phyloP scores from a whole-genome alignment of 257 asterid genomes.

The Nicotiana otophora region DNA sequence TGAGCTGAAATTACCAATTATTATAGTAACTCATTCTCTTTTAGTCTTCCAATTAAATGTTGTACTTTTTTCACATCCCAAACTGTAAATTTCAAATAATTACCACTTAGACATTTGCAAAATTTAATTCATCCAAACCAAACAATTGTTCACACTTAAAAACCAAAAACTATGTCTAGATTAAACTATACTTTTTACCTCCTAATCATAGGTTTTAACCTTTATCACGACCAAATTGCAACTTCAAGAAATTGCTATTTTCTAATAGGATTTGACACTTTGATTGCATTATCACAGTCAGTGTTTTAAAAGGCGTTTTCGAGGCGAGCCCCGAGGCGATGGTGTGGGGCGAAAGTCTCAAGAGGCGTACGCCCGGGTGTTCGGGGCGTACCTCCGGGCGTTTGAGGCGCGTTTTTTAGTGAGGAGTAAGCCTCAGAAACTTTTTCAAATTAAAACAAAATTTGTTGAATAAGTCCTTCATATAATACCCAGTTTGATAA shows the following conservation, averaged over 20 bases:
- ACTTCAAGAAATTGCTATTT: background rate
- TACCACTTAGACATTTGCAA: too few relatives aligned
- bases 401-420: too few relatives aligned
- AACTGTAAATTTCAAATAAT: too few relatives aligned
- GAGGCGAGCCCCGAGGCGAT: too few relatives aligned
- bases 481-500: too few relatives aligned
- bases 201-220: background rate
- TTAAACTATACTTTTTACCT: background rate
- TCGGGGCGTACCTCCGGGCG: too few relatives aligned
- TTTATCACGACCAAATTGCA: background rate
- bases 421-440: too few relatives aligned
- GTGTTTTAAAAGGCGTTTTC: too few relatives aligned
- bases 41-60: background rate
- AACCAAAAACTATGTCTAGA: background rate
- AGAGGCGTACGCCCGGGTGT: too few relatives aligned
- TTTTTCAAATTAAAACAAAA: too few relatives aligned
- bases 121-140: background rate
- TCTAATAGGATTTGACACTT: background rate
- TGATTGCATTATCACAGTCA: background rate
- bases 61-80: background rate
- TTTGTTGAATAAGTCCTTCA: too few relatives aligned
- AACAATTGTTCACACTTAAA: background rate
- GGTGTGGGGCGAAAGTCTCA: too few relatives aligned
- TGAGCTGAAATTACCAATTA: background rate
- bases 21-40: background rate